A percentile compares a stretch with the other conserved stretches of the same genome.
phyloP scores from a whole-genome alignment of 1,284 basidiomycete genomes.

The Stereum hirsutum region DNA sequence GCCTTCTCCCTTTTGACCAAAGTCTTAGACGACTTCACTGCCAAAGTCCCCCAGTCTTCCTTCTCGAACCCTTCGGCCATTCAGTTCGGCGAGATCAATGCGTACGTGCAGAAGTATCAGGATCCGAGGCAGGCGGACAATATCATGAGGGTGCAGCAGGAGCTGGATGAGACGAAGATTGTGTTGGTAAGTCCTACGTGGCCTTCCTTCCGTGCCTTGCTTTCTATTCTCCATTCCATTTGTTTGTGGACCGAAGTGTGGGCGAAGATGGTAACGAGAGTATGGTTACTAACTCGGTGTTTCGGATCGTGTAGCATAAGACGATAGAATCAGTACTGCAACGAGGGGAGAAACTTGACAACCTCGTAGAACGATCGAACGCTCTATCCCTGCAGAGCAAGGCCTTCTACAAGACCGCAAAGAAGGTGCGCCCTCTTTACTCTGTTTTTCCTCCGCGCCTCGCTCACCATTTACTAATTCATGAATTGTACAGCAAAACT shows the following conservation, averaged over 20 bases:
- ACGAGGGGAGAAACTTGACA: slow-evolving; percentile 96
- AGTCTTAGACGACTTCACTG: slow-evolving; percentile 87
- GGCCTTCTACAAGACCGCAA: slow-evolving; percentile 81
- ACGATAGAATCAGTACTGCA: slow-evolving; percentile 97
- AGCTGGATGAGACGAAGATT: slow-evolving; percentile 99
- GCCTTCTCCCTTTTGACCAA: slow-evolving; percentile 96
- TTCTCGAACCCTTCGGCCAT: slow-evolving; percentile 56
- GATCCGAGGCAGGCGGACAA: slow-evolving; percentile 97
- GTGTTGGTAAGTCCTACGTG: slow-evolving; percentile 64
- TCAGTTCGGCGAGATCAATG: slow-evolving; percentile 65
- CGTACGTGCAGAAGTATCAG: slow-evolving; percentile 91
- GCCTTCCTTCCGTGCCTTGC: too few relatives aligned
- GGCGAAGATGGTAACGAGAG: too few relatives aligned
- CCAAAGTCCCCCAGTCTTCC: slow-evolving; percentile 67
- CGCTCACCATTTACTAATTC: not conserved
- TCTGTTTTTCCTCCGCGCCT: not conserved
- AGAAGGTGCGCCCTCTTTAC: slow-evolving; percentile 41
- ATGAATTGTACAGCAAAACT: slow-evolving; percentile 45
- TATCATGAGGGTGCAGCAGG: slow-evolving; percentile 98
- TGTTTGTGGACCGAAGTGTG: too few relatives aligned
- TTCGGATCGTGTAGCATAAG: slow-evolving; percentile 69
- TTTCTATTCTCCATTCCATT: too few relatives aligned
- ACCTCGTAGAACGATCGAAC: slow-evolving; percentile 92
- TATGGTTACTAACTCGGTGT: not conserved
- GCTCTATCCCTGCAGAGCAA: slow-evolving; percentile 88